phyloP scores from a whole-genome alignment of 257 asterid genomes.

The Avicennia marina region DNA sequence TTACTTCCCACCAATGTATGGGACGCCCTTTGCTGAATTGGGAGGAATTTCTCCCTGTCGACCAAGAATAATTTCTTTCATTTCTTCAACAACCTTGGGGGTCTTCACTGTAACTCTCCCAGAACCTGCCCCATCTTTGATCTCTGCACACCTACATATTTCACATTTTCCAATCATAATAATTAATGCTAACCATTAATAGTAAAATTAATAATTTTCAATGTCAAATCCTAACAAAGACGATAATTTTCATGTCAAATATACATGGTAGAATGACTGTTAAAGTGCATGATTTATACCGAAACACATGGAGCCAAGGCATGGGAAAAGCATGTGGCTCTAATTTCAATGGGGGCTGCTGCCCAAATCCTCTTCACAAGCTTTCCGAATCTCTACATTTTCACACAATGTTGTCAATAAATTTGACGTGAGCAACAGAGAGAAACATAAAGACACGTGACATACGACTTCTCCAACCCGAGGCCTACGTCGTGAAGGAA shows the following conservation, averaged over 20 bases:
- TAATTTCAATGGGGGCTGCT: slow-evolving; percentile 55
- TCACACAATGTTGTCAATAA: no score
- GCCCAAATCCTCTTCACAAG: slow-evolving; percentile 15
- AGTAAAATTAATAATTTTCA: no score
- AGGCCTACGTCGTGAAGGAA: slow-evolving; percentile 42
- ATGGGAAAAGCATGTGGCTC: slow-evolving; percentile 36
- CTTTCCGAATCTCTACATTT: slow-evolving; percentile 13
- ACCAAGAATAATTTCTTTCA: slow-evolving; percentile 72
- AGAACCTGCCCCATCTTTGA: slow-evolving; percentile 87
- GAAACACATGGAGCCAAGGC: slow-evolving; percentile 38
- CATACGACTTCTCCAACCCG: slow-evolving; percentile 18
- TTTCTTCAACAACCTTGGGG: slow-evolving; percentile 47
- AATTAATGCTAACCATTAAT: no score
- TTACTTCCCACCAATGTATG: slow-evolving; percentile 49
- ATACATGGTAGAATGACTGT: no score
- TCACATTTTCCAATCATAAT: no score
- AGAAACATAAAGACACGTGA: no score
- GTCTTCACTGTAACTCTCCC: slow-evolving; percentile 69
- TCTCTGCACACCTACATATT: slow-evolving; percentile 90
- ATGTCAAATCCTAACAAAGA: no score
- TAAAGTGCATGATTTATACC: no score
- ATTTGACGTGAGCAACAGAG: no score
- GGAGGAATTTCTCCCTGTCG: slow-evolving; percentile 62
- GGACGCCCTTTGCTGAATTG: slow-evolving; percentile 35
- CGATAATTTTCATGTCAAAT: no score